Percentiles rank a stretch among this genome's conserved stretches.
phyloP scores from a whole-genome alignment of 441 rosid genomes.

The Gossypium davidsonii region DNA sequence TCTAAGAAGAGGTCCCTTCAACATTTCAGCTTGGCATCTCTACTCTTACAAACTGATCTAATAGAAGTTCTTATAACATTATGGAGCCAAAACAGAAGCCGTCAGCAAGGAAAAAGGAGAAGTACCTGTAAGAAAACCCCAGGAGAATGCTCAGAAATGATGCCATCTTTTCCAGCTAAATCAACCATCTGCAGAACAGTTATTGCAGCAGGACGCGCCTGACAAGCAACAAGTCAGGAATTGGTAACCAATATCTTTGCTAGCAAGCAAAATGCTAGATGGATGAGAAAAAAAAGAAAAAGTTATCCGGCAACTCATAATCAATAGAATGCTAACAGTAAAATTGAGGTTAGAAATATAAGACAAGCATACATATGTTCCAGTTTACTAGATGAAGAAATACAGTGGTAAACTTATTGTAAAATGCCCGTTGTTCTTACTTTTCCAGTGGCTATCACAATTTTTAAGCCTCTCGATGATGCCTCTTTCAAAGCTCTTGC shows the following conservation, averaged over 20 bases:
- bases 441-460: conserved; percentile 89
- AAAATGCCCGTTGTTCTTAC: conserved; percentile 29
- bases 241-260: conserved; percentile 15
- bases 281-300: neutral
- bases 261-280: conserved; percentile 12
- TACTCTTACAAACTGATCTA: neutral
- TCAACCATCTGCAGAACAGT: conserved; percentile 51
- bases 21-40: neutral
- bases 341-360: neutral
- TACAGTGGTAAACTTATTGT: neutral
- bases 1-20: neutral
- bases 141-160: conserved; percentile 69
- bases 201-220: conserved; percentile 77
- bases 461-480: conserved; percentile 68
- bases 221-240: conserved; percentile 23
- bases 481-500: conserved; percentile 86
- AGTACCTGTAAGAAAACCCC: conserved; percentile 89
- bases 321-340: neutral
- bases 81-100: neutral
- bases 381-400: neutral
- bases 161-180: conserved; percentile 69
- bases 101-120: conserved; percentile 6
- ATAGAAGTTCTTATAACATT: neutral
- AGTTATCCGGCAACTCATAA: neutral
- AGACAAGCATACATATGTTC: neutral